A percentile compares a stretch with the other conserved stretches of the same genome.
Evolutionary conservation across 1,139 yeast species (phyloP).

Genomic region (Candida sojae): DNA sequence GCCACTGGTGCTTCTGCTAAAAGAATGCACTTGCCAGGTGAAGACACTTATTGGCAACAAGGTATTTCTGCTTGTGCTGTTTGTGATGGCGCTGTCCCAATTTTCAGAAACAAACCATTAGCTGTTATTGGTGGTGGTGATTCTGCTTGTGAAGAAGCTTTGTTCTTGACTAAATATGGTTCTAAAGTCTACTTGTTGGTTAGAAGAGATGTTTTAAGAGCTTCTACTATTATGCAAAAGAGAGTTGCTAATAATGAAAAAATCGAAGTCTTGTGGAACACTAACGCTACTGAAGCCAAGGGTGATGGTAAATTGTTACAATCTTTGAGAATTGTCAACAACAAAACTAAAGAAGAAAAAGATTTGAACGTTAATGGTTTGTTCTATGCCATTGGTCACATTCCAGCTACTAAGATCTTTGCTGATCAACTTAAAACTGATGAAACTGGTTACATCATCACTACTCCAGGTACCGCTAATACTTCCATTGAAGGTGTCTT

Average conservation of each 20-base stretch:
- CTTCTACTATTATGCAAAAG: conserved; percentile 95
- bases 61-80: conserved; percentile 99
- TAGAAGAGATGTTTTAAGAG: conserved; percentile 91
- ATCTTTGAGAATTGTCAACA: conserved; percentile 64
- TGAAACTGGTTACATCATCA: conserved; percentile 82
- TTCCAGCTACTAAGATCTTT: conserved; percentile 85
- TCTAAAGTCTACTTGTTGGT: conserved; percentile 92
- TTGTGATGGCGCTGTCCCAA: conserved; percentile 99
- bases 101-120: conserved; percentile 94
- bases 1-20: conserved; percentile 99
- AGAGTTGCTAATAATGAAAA: conserved; percentile 82
- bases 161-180: conserved; percentile 93
- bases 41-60: conserved; percentile 97
- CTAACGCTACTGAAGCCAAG: conserved; percentile 82
- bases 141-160: conserved; percentile 98
- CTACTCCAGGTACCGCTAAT: conserved; percentile 83
- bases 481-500: conserved; percentile 92
- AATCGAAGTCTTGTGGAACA: conserved; percentile 86
- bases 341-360: conserved; percentile 64
- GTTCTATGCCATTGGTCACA: conserved; percentile 97
- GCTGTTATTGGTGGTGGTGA: conserved; percentile 99
- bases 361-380: conserved; percentile 86
- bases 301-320: conserved; percentile 85
- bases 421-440: conserved; percentile 79
- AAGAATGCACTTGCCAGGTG: conserved; percentile 93